phyloP scores from a whole-genome alignment of 2,329 filamentous ascomycete genomes.

The Curvularia eragrostidis region DNA sequence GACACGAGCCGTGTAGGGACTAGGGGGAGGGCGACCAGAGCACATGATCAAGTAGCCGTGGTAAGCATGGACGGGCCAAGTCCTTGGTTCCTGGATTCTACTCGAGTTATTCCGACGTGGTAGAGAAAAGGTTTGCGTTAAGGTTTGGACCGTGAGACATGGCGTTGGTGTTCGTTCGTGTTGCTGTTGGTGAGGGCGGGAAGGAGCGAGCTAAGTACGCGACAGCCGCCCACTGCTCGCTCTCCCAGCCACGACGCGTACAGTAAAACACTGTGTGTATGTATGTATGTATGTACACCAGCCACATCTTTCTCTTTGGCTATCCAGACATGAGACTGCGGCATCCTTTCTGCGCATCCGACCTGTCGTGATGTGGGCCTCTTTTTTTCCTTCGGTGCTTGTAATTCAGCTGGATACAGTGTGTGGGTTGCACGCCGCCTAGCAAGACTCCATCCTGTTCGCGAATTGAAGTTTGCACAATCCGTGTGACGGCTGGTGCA shows the following conservation, averaged over 20 bases:
- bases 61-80: constrained; percentile 5
- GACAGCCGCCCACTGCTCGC: constrained; percentile 4
- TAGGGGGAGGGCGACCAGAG: constrained; percentile 12
- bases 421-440: background rate
- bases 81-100: constrained; percentile 6
- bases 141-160: constrained; percentile 5
- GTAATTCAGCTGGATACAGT: background rate
- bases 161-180: background rate
- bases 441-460: background rate
- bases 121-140: background rate
- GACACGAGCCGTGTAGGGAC: constrained; percentile 11
- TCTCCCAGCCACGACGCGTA: constrained; percentile 6
- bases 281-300: constrained; percentile 15
- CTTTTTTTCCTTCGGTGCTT: background rate
- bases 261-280: too few species aligned
- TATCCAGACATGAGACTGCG: background rate
- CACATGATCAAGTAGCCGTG: constrained; percentile 10
- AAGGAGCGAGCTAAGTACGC: constrained; percentile 13
- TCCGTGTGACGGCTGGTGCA: background rate
- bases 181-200: constrained; percentile 1
- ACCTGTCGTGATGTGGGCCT: background rate
- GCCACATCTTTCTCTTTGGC: constrained; percentile 7
- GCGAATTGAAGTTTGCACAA: background rate
- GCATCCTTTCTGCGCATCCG: background rate
- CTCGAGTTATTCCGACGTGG: background rate